Base-by-base conservation (phyloP, 2,329 filamentous ascomycete species). In the Penicillium expansum region DNA sequence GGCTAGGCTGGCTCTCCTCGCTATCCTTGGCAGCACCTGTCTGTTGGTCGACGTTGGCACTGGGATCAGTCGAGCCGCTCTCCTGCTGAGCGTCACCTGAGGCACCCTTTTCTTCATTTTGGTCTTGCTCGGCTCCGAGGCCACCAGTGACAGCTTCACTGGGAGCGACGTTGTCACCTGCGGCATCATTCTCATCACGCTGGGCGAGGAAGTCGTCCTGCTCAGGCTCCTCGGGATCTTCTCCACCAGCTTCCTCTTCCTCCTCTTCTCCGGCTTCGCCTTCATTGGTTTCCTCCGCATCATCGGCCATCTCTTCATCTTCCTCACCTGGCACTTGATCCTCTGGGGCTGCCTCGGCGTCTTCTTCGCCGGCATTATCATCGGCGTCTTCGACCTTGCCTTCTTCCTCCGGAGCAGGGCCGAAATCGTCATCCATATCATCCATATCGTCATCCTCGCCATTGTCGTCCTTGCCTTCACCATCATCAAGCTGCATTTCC, bases 401-500 rank as follows among this genome's bases (percentile, higher is more conserved):
- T 35, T 74, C 72, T 42, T 72, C 73, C 33, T 67, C 66, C 16
- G 69, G 67, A 42, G 74, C 72, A 38, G 75, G 73, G 14, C 73
- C 74, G 55, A 76, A 74, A 50, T 74, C 69, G 20, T 77, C 72
- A 22, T 56, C 54, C 29, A 80, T 75, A 29, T 82, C 80, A 47
- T 81, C 77, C 55, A 80, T 72, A 38, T 78, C 74, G 48, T 71
- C 70, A 16, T 60, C 69, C n/a, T 66, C 75, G 45, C 78, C 75
- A 52, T 77, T 76, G 11, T 74, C 76, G 52, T 89, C 79, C 5
- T 83, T 83, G 48, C 83, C 79, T 32, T 84, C 83, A 29, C 90
- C 79, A 9, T 84, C 88, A 62, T 93, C 88, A 54, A 94, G 82
- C 56, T 95, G 87, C 81, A 97, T 88, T 62, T 96, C 91, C 41